Percentiles rank a stretch among this genome's conserved stretches.
Evolutionary conservation across 192 early-diverging fungal genomes (phyloP).

Genomic region (Rhizophagus prolifer): DNA sequence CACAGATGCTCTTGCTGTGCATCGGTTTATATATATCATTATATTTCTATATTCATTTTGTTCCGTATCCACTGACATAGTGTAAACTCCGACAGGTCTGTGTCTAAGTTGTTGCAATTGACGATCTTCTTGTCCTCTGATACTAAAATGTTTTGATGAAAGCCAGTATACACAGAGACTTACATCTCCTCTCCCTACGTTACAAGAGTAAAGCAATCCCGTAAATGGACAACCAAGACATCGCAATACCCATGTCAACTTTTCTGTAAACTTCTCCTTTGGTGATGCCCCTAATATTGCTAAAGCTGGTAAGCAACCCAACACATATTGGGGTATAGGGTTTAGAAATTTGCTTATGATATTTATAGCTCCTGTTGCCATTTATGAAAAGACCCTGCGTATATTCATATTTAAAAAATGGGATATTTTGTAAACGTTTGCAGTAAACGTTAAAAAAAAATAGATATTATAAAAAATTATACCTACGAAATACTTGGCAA

Average conservation of each 20-base stretch:
- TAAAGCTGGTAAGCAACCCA: background rate
- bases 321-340: conserved; percentile 12
- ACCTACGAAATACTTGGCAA: too few species aligned
- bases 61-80: background rate
- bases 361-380: too few species aligned
- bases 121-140: too few species aligned
- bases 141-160: background rate
- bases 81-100: background rate
- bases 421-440: too few species aligned
- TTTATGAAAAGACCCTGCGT: too few species aligned
- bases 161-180: background rate
- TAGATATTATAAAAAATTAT: too few species aligned
- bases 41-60: background rate
- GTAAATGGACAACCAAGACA: conserved; percentile 9
- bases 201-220: background rate
- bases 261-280: background rate
- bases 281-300: background rate
- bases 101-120: too few species aligned
- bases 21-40: background rate
- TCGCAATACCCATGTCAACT: background rate
- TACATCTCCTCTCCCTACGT: background rate
- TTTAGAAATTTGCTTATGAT: background rate
- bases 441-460: too few species aligned
- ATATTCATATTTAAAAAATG: too few species aligned
- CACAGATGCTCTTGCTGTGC: conserved; percentile 4